Conservation (phyloP, 2,329 filamentous ascomycete species). For the Ophiostoma angusticollis region DNA sequence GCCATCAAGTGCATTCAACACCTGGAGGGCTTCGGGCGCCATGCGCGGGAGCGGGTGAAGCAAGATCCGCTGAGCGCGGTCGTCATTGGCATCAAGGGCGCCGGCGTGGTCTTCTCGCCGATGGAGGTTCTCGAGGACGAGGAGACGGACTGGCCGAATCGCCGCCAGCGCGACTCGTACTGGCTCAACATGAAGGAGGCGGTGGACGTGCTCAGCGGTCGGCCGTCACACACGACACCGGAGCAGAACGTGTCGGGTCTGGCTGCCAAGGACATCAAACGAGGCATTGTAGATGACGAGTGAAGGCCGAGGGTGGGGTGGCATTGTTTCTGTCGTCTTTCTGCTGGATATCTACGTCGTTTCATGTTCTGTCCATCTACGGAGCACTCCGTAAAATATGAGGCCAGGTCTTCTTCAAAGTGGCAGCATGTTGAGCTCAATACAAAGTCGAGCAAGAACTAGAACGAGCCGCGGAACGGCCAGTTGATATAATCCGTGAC, state of each 20-base stretch:
- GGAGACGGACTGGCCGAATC: constrained; percentile 87
- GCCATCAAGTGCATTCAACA: constrained; percentile 92
- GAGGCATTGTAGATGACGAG: too few relatives aligned
- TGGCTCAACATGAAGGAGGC: constrained; percentile 72
- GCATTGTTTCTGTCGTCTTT: too few relatives aligned
- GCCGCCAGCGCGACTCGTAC: constrained; percentile 71
- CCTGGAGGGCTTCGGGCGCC: constrained; percentile 63
- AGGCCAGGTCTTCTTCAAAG: too few relatives aligned
- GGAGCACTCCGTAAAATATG: too few relatives aligned
- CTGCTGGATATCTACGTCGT: too few relatives aligned
- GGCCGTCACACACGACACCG: constrained; percentile 41
- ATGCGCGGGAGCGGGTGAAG: constrained; percentile 53
- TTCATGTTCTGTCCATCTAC: too few relatives aligned
- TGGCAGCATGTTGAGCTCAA: too few relatives aligned
- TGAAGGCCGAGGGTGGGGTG: too few relatives aligned
- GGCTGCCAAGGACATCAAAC: constrained; percentile 48
- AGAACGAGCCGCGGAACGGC: too few relatives aligned
- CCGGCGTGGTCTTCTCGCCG: constrained; percentile 73
- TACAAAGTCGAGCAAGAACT: too few relatives aligned
- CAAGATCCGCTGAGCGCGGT: constrained; percentile 59
- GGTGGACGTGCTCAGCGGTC: constrained; percentile 73
- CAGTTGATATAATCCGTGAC: too few relatives aligned
- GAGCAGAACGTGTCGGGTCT: constrained; percentile 37
- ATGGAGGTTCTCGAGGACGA: constrained; percentile 70
- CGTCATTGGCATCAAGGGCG: constrained; percentile 88